Evolutionary conservation across 441 rosid genomes (phyloP), one percentile per base, ranked within the genome.

Genomic region (California macrophylla): DNA sequence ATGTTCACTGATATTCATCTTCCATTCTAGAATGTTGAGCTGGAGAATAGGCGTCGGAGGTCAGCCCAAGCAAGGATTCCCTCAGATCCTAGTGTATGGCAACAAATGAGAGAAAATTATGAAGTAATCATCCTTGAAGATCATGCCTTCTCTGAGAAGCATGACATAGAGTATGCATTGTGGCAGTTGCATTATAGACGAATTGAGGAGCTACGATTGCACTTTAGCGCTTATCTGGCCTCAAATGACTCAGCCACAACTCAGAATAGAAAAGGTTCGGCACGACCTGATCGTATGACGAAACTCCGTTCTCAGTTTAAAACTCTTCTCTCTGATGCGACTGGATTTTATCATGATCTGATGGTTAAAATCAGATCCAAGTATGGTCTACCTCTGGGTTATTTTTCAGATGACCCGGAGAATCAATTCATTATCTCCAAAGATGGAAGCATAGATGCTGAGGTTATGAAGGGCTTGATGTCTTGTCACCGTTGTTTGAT

Each of bases 401-500:
- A 21, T 54, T 64, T 71, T 30, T 24, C 64, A 13, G 74, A 71
- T 66, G 74, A 71, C 34, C 54, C 38, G 7, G 74, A 64, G 8
- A 64, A 24, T 34, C 65, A 61, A 23, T 64, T 52, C 24, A 52
- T 52, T 20, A 52, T 52, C 23, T 18, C 60, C 18, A 52, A 62
- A 45, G 74, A 71, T 63, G 68, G 74, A 32, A 64, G 50, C 20
- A 64, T 32, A 6, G 54, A 47, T 15, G 26, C 0, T 1, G 74
- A 71, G 18, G 10, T 50, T 12, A 64, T 24, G 42, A 71, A 66
- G 47, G 74, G 58, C 32, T 24, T 65, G 30, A 71, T 71, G 18
- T 71, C 74, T 50, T 71, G 74, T 64, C 74, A 71, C 50, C 74
- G 74, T 52, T 64, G 74, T 66, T 30, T 64, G 74, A 71, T 71